Conservation (phyloP, 2,329 filamentous ascomycete genomes). For the Diplodia seriata region DNA sequence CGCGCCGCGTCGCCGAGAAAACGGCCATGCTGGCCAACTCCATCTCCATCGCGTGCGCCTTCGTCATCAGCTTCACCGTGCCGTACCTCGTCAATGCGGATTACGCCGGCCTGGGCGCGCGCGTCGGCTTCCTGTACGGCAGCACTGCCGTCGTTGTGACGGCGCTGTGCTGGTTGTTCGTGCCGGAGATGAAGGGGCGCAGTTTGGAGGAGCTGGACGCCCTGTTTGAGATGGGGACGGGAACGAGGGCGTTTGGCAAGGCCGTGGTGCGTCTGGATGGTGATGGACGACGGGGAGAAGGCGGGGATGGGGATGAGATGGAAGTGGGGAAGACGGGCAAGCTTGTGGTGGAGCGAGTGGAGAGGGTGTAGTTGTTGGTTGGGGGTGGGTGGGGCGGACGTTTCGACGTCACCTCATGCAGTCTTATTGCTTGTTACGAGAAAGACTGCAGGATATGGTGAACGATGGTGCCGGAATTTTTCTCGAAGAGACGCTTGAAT, state of each 20-base stretch:
- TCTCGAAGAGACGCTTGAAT: neutral
- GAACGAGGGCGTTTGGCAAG: constrained; percentile 15
- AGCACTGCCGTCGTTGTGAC: constrained; percentile 43
- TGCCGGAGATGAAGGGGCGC: constrained; percentile 47
- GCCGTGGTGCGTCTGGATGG: constrained; percentile 2
- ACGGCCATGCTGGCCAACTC: constrained; percentile 69
- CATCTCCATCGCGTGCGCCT: constrained; percentile 40
- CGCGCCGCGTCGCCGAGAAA: constrained; percentile 70
- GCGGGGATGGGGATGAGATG: neutral
- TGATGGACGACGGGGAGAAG: neutral
- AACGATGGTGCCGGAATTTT: neutral
- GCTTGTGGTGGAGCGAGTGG: constrained; percentile 20
- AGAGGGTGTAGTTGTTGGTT: constrained; percentile 6
- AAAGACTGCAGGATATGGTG: neutral
- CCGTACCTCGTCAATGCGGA: constrained; percentile 63
- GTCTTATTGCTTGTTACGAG: neutral
- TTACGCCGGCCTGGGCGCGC: constrained; percentile 58
- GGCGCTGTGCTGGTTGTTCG: constrained; percentile 44
- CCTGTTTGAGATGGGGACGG: constrained; percentile 39
- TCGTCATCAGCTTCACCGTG: constrained; percentile 70
- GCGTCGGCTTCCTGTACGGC: constrained; percentile 42
- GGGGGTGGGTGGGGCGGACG: too few species aligned
- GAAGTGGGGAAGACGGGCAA: constrained; percentile 8
- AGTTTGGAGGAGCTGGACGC: constrained; percentile 48
- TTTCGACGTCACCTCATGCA: neutral